Conservation (phyloP, 352 stramenopile species). For the Albugo candida region DNA sequence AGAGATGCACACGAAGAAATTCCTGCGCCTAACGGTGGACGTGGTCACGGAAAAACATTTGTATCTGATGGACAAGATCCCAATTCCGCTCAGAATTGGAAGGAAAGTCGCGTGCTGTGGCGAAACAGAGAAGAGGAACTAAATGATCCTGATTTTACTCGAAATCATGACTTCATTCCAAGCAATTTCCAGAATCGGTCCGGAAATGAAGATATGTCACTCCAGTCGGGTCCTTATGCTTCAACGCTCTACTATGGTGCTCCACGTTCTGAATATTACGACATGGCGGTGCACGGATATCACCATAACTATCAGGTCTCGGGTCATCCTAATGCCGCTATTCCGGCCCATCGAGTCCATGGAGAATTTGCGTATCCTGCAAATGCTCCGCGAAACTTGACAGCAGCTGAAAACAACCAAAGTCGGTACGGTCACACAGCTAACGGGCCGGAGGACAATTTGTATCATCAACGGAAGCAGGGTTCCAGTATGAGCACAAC, state of each 20-base stretch:
- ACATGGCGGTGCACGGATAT: background rate
- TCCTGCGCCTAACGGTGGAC: background rate
- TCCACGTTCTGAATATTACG: background rate
- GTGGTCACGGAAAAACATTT: background rate
- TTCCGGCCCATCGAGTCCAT: background rate
- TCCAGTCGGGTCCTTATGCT: background rate
- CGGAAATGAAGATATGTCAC: background rate
- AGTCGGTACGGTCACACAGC: background rate
- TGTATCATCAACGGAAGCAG: background rate
- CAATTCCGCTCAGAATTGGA: slow-evolving; percentile 38
- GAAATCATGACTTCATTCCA: slow-evolving; percentile 37
- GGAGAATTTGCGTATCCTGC: background rate
- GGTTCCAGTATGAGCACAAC: background rate
- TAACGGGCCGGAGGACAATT: background rate
- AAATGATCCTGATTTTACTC: slow-evolving; percentile 85
- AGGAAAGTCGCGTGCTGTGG: slow-evolving; percentile 84
- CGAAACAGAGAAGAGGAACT: slow-evolving; percentile 87
- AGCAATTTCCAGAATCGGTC: slow-evolving; percentile 16
- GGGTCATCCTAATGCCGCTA: background rate
- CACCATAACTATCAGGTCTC: background rate
- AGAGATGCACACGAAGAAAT: slow-evolving; percentile 1
- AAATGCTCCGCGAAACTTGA: background rate
- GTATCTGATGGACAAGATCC: background rate
- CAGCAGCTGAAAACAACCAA: background rate
- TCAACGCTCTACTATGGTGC: background rate